Percentiles rank a stretch among this genome's conserved stretches.
Evolutionary conservation across 225 moss, liverwort and hornwort genomes (phyloP).

Genomic region (Climacium dendroides): DNA sequence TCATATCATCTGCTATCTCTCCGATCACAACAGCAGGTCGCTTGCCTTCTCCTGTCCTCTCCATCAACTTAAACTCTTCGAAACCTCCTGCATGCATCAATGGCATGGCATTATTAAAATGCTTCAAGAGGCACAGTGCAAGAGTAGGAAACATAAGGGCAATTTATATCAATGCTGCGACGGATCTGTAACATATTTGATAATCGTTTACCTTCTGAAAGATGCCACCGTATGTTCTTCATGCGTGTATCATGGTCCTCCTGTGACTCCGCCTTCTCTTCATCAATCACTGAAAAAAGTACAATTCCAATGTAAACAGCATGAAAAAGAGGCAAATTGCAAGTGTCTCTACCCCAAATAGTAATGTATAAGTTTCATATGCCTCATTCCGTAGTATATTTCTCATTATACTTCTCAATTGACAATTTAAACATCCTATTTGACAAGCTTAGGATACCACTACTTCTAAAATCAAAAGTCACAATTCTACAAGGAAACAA

Average conservation of each 20-base stretch:
- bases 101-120: neutral
- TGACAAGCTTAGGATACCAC: neutral
- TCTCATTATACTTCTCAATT: neutral
- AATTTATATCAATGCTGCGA: neutral
- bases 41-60: constrained; percentile 65
- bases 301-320: neutral
- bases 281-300: constrained; percentile 54
- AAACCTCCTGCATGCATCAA: constrained; percentile 45
- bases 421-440: neutral
- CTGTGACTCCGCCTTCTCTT: constrained; percentile 38
- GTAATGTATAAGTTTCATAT: neutral
- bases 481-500: neutral
- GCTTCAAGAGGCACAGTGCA: neutral
- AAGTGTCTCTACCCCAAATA: neutral
- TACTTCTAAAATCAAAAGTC: neutral
- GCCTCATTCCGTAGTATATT: neutral
- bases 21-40: constrained; percentile 78
- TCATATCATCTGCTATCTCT: constrained; percentile 86
- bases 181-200: neutral
- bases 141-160: neutral
- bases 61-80: constrained; percentile 68
- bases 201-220: constrained; percentile 44
- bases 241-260: constrained; percentile 67
- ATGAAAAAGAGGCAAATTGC: neutral
- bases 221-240: constrained; percentile 84